Evolutionary conservation across 2,329 filamentous ascomycete species (phyloP), one percentile per base, ranked within the genome.

Genomic region (Stemphylium beticola): DNA sequence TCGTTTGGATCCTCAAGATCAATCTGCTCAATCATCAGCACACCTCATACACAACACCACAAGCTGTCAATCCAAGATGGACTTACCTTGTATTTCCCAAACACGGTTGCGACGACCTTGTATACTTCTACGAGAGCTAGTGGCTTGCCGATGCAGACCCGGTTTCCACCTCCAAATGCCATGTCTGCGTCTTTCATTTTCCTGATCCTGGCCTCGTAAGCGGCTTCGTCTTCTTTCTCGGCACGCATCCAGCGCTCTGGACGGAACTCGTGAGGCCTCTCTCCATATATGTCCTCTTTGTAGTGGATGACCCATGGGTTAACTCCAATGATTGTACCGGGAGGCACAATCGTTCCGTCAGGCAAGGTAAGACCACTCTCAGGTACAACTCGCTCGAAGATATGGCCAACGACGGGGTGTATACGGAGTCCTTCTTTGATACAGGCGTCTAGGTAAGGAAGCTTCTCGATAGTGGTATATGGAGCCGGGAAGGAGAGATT

Each of bases 341-440:
- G 67, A 0, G 69, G 69, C 8, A 74, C 52, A 4, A 59, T 52
- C 2, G 57, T 60, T 49, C 69, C 69, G 24, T 66, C 50, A 4
- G 61, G 26, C 14, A 74, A 50, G 14, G 46, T 22, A n/a, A 54
- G 51, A 17, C 65, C 66, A 1, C 47, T 49, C 2, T 60, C 18
- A 6, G 71, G 72, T 0, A 74, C 71, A 0, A 73, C 55, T 33
- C 73, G 73, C 43, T 72, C 70, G 4, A 74, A 48, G 17, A 72
- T 61, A 24, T 69, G 67, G 9, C 68, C 69, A 1, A 74, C 55
- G 3, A 71, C 67, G 0, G 78, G 78, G 46, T 79, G 79, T 49
- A 81, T 74, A 15, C 79, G 73, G 2, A 81, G 64, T 2, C 74
- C 77, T 62, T 81, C 79, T 59, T 79, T 79, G 62, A 81, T 77